Evolutionary conservation across 352 stramenopile genomes (phyloP).

Genomic region (Globisporangium radiosum): DNA sequence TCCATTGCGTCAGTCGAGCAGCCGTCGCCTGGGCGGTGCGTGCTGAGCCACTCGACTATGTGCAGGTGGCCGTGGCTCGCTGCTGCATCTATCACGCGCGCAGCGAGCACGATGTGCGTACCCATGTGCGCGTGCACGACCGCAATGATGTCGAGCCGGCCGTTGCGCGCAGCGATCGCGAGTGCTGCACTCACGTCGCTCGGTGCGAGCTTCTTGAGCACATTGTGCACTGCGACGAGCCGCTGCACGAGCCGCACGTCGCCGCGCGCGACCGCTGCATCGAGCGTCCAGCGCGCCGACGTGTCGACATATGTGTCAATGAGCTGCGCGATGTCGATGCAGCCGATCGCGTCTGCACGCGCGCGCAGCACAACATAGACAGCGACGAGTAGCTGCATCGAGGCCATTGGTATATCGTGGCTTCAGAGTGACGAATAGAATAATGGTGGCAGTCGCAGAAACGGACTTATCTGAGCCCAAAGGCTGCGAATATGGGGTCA

Average conservation of each 20-base stretch:
- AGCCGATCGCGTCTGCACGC: conserved; percentile 4
- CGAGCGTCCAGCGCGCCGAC: conserved; percentile 4
- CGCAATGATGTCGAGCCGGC: conserved; percentile 2
- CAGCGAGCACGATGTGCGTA: not conserved
- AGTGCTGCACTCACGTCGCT: conserved; percentile 3
- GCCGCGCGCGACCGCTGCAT: not conserved
- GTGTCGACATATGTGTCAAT: conserved; percentile 9
- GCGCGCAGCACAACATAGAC: conserved; percentile 8
- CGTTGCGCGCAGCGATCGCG: not conserved
- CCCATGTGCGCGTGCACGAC: conserved; percentile 4
- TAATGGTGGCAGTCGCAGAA: not conserved
- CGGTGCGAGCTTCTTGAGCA: not conserved
- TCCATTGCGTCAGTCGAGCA: conserved; percentile 8
- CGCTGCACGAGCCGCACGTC: conserved; percentile 6
- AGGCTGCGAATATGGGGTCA: too few relatives aligned
- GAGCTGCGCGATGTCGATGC: conserved; percentile 1
- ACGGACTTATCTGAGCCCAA: too few relatives aligned
- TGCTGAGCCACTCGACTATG: conserved; percentile 5
- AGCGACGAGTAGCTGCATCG: not conserved
- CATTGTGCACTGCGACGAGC: conserved; percentile 2
- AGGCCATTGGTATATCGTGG: too few relatives aligned
- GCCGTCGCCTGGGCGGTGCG: conserved; percentile 1
- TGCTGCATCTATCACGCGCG: conserved; percentile 4
- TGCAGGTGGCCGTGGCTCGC: conserved; percentile 2
- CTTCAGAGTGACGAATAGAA: not conserved